Base-by-base conservation (phyloP, 1,284 basidiomycete species). In the Leccinum holopus region DNA sequence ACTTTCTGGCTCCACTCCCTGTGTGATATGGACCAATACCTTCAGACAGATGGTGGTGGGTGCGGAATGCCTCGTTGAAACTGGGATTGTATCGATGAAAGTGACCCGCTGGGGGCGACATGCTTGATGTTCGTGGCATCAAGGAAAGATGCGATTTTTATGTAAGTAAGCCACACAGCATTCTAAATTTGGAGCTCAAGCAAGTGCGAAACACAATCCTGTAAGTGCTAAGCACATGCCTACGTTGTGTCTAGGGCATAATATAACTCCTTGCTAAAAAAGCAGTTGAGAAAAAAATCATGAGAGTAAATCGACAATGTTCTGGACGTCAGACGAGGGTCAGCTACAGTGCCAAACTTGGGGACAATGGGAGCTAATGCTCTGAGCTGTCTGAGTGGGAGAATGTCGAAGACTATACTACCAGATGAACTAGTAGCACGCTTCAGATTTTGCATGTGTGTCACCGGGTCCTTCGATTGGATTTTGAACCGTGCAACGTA, bases 221-320 rank as follows among this genome's bases (percentile, higher is more conserved):
- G 33, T 33, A 44, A 44, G 41, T 18, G 18, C 14, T 33, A 44
- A 44, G 41, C 10, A 44, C 14, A 18, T n/a, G 41, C 14, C n/a
- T 44, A 44, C 9, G 41, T 44, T 16, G 28, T 30, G 7, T 30
- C 28, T 7, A 30, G 28, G 28, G 28, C 28, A 30, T 30, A 30
- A 30, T 7, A 30, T 30, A 30, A 30, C 1, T 30, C 28, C 28
- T 30, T 33, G 80, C 28, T 30, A 30, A 30, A 30, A 30, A 30
- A 30, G 28, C 28, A 30, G 28, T 30, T 30, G 7, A 30, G 28
- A 30, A 7, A 30, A 7, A 30, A 30, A 7, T 30, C 28, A 7
- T 30, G 28, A 30, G 28, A 30, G 28, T 30, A 30, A 30, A 7
- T 30, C 28, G 28, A 30, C 28, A 7, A 30, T 30, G 28, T 30